Base-by-base conservation (phyloP, 257 asterid genomes). In the Solanum lignicaule region DNA sequence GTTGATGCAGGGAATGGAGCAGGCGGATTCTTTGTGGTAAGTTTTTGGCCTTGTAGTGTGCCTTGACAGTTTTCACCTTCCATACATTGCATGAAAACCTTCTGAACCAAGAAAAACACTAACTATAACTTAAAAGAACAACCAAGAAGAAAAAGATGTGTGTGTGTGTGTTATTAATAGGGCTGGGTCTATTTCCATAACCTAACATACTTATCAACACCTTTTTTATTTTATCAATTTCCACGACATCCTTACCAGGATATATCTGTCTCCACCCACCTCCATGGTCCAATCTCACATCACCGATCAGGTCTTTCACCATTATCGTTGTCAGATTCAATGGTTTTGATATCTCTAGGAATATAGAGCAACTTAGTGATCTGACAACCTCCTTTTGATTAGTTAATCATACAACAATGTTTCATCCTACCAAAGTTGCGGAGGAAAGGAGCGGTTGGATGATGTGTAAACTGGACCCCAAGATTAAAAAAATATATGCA, bases 1-100 rank as follows among this genome's bases (percentile, higher is more conserved):
- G 99, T 97, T 87, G 99, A 97, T 91, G 99, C 99, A 66, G 99
- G 99, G 88, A 97, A 97, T 91, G 99, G 99, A 41, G 98, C 99
- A 58, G 99, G 99, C 87, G 99, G 99, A 78, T 97, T 97, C 89
- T 97, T 97, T 90, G 98, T 96, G 60, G 98, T 94, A 91, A 93
- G 99, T 43, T 73, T 46, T 29, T 82, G 52, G 62, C 68, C 27
- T 82, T 48, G 66, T 82, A 10, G 39, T 20, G 69, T 31, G 29
- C 23, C 41, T 82, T 48, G 41, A 3, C 69, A 46, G 41, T 48
- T 48, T 41, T 82, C 31, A 16, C 43, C 69, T 82, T 31, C 68
- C 43, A 48, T 9, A 48, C 41, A 27, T 29, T 29, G 36, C 41
- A 48, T 82, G 36, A 43, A 41, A 14, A 79, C 84, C 62, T 79